A percentile compares a stretch with the other conserved stretches of the same genome.
Evolutionary conservation across 2,329 filamentous ascomycete genomes (phyloP).

Genomic region (Sporothrix humicola): DNA sequence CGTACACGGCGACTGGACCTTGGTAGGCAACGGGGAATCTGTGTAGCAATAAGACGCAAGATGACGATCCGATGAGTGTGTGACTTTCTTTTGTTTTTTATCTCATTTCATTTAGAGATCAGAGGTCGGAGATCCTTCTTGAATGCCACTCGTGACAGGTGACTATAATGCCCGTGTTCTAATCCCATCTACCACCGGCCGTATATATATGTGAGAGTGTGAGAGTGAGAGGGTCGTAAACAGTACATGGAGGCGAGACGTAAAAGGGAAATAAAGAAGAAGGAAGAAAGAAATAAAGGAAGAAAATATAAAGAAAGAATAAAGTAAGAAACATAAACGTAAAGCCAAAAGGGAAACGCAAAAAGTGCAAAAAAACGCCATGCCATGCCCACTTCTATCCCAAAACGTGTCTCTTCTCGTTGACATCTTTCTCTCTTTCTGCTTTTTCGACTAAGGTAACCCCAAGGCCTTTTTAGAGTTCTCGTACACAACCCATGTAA

Average conservation of each 20-base stretch:
- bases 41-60: background rate
- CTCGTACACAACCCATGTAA: constrained; percentile 93
- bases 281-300: background rate
- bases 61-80: background rate
- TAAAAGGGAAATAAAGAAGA: background rate
- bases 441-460: constrained; percentile 49
- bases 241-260: constrained; percentile 13
- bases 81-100: background rate
- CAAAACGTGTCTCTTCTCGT: background rate
- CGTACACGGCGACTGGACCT: background rate
- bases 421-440: background rate
- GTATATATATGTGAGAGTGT: constrained; percentile 11
- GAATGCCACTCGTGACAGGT: background rate
- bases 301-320: background rate
- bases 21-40: background rate
- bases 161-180: background rate
- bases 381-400: constrained; percentile 25
- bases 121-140: background rate
- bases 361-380: constrained; percentile 2
- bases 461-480: constrained; percentile 78
- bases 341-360: background rate
- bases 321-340: background rate
- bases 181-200: background rate
- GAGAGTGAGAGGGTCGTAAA: constrained; percentile 9
- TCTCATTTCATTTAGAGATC: background rate